phyloP scores from a whole-genome alignment of 179 eudicot genomes.

The Beta lomatogona region DNA sequence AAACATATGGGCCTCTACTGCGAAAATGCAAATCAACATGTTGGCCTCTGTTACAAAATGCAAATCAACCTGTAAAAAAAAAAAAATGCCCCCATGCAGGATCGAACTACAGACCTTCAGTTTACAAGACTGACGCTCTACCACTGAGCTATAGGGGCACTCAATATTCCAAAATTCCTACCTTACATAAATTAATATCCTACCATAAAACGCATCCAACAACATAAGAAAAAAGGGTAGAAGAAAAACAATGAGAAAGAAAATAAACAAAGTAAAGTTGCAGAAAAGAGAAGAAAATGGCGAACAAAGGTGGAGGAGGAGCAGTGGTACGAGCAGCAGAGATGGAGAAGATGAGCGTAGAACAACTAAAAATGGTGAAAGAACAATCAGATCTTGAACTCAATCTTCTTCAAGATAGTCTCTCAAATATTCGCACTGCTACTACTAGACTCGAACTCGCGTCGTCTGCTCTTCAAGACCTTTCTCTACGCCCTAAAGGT shows the following conservation, averaged over 20 bases:
- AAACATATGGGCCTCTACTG: too few species aligned
- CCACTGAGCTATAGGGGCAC: slow-evolving; percentile 98
- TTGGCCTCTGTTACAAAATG: too few species aligned
- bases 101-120: slow-evolving; percentile 98
- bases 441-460: slow-evolving; percentile 83
- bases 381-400: slow-evolving; percentile 83
- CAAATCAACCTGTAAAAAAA: not conserved
- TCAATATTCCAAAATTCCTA: not conserved
- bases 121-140: slow-evolving; percentile 99
- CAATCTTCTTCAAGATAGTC: slow-evolving; percentile 85
- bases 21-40: too few species aligned
- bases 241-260: not conserved
- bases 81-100: slow-evolving; percentile 87
- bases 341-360: slow-evolving; percentile 78
- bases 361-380: slow-evolving; percentile 71
- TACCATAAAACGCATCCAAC: too few species aligned
- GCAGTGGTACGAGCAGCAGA: slow-evolving; percentile 42
- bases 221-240: too few species aligned
- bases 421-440: slow-evolving; percentile 90
- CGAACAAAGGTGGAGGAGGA: slow-evolving; percentile 14
- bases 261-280: not conserved
- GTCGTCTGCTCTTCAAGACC: slow-evolving; percentile 73
- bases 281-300: not conserved
- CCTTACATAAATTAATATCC: too few species aligned
- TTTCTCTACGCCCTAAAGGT: slow-evolving; percentile 91